Conservation (phyloP, 2,329 filamentous ascomycete species). For the Xylaria arbuscula region DNA sequence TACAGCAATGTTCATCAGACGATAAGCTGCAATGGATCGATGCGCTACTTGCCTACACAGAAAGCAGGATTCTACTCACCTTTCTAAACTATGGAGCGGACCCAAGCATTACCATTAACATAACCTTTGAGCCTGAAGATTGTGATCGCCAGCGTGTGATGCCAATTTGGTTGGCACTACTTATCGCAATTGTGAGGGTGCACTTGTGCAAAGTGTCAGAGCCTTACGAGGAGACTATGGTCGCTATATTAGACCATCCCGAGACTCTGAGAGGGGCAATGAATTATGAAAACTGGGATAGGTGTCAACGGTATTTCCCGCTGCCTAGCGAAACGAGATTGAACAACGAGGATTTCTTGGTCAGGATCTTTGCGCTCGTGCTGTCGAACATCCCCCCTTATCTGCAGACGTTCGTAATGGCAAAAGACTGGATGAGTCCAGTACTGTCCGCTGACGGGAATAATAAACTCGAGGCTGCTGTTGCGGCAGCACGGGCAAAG, state of each 20-base stretch:
- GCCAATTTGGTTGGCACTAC: too few relatives aligned
- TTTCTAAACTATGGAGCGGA: slow-evolving; percentile 11
- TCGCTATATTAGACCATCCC: slow-evolving; percentile 14
- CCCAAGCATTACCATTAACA: slow-evolving; percentile 4
- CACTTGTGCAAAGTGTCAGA: slow-evolving; percentile 8
- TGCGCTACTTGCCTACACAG: slow-evolving; percentile 16
- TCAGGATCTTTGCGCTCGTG: slow-evolving; percentile 17
- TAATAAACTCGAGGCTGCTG: slow-evolving; percentile 1
- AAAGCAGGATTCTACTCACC: slow-evolving; percentile 17
- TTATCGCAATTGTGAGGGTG: slow-evolving; percentile 11
- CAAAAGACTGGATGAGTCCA: slow-evolving; percentile 13
- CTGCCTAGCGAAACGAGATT: slow-evolving; percentile 10
- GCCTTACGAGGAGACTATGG: slow-evolving; percentile 20
- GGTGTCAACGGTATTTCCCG: not conserved
- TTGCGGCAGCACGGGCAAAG: not conserved
- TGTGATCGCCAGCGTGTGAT: too few relatives aligned
- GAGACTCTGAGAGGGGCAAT: not conserved
- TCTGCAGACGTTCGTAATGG: not conserved
- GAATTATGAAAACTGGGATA: not conserved
- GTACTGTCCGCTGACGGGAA: slow-evolving; percentile 17
- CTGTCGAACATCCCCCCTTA: slow-evolving; percentile 7
- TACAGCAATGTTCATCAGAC: not conserved
- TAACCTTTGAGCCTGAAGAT: too few relatives aligned
- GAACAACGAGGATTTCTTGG: slow-evolving; percentile 13
- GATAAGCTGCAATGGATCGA: slow-evolving; percentile 5